phyloP scores from a whole-genome alignment of 129 eudicot genomes.

The Ambrosia trifida region DNA sequence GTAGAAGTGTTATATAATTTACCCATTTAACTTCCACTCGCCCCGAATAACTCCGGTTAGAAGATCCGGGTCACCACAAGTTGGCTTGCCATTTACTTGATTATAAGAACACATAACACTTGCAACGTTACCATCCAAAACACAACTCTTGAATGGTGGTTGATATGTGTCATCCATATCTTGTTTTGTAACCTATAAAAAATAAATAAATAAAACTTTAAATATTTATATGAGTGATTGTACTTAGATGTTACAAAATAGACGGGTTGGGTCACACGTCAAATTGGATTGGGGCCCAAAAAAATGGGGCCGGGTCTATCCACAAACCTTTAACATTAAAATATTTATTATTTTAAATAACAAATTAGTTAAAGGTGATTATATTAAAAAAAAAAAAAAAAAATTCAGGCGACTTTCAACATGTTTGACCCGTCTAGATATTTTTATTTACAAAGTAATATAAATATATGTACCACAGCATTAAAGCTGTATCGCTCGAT shows the following conservation, averaged over 20 bases:
- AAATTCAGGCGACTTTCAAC: not conserved
- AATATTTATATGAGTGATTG: not conserved
- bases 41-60: constrained; percentile 80
- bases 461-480: constrained; percentile 57
- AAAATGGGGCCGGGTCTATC: not conserved
- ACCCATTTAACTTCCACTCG: constrained; percentile 96
- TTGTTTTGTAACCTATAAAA: constrained; percentile 72
- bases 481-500: constrained; percentile 69
- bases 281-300: not conserved
- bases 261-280: not conserved
- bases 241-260: not conserved
- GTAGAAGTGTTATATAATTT: constrained; percentile 19
- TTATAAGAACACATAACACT: constrained; percentile 99
- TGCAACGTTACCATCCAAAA: constrained; percentile 89
- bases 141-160: constrained; percentile 96
- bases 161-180: constrained; percentile 93
- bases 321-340: not conserved
- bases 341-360: not conserved
- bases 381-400: too few species aligned
- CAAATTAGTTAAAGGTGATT: not conserved
- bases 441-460: not conserved
- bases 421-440: not conserved
- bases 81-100: constrained; percentile 89
- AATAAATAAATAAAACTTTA: not conserved
- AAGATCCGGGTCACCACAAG: constrained; percentile 84